Evolutionary conservation across 192 early-diverging fungal species (phyloP), one percentile per base, ranked within the genome.

Genomic region (Coemansia reversa): DNA sequence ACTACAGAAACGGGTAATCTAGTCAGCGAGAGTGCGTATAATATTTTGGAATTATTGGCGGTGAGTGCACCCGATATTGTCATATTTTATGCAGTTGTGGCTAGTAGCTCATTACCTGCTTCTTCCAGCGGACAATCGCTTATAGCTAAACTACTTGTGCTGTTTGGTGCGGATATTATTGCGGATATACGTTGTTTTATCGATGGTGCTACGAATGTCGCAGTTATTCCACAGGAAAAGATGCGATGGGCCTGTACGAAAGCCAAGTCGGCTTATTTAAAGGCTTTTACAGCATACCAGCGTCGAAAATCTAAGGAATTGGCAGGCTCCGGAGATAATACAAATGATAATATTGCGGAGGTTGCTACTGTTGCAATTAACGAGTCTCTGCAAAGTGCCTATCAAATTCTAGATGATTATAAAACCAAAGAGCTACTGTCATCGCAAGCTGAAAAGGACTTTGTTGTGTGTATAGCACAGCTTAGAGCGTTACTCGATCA

Each of bases 71-170:
- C 76, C 0, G 76, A 79, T 18, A 51, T 66, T 16, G 25, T 79
- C 5, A 52, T 66, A 28, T 66, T 79, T 48, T 58, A 79, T 42
- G 64, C 60, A 0, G 70, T 66, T 12, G 76, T 79, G 8, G 70
- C 66, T 18, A 55, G 51, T 39, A 48, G 55, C 0, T 79, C 76
- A 22, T 51, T 65, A 14, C 45, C 76, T 4, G 35, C 16, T 24
- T 8, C 63, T n/a, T 72, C 69, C 0, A 45, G 11, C 0, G 58
- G 63, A 42, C 14, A 51, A 0, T 35, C 42, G 8, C 48, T 52
- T 24, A 60, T 58, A 1, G 28, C 49, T 6, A 25, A 52, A 9
- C 51, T 79, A 29, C 20, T 79, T 16, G 42, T 22, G 23, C 16
- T 30, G 49, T 64, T 79, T 45, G 58, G 60, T 28, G 4, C 29